phyloP scores from a whole-genome alignment of 129 eudicot species.

The Logfia minima region DNA sequence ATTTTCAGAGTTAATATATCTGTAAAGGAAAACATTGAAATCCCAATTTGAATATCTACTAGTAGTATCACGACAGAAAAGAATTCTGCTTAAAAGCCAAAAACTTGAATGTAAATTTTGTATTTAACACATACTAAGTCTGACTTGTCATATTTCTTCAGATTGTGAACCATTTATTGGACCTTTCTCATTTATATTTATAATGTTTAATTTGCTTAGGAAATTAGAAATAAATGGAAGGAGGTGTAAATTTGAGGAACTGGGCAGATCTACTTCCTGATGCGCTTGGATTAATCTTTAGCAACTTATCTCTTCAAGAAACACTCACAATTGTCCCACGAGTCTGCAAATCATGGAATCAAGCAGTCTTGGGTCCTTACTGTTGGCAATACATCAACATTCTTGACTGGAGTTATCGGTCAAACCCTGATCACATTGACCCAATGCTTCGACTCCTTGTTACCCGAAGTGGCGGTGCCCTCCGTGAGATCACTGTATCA shows the following conservation, averaged over 20 bases:
- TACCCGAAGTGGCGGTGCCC: conserved; percentile 50
- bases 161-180: neutral
- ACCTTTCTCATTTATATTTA: neutral
- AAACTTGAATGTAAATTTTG: conserved; percentile 10
- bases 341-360: conserved; percentile 76
- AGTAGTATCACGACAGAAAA: neutral
- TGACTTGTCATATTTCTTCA: conserved; percentile 1
- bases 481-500: conserved; percentile 54
- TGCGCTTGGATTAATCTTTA: conserved; percentile 67
- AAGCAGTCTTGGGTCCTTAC: conserved; percentile 61
- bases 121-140: conserved; percentile 1
- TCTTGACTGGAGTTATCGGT: conserved; percentile 60
- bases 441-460: conserved; percentile 60
- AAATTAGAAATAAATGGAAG: conserved; percentile 42
- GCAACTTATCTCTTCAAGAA: conserved; percentile 58
- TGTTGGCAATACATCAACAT: conserved; percentile 83
- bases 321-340: conserved; percentile 54
- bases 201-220: neutral
- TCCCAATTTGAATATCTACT: neutral
- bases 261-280: conserved; percentile 65
- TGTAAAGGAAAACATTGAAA: neutral
- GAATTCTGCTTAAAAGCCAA: conserved; percentile 2
- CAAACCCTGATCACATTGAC: conserved; percentile 44
- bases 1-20: neutral
- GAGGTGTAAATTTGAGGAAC: conserved; percentile 30